Percentiles rank a stretch among this genome's conserved stretches.
Conservation (phyloP, 164 flowering plant species). For the Dillenia suffruticosa region DNA sequence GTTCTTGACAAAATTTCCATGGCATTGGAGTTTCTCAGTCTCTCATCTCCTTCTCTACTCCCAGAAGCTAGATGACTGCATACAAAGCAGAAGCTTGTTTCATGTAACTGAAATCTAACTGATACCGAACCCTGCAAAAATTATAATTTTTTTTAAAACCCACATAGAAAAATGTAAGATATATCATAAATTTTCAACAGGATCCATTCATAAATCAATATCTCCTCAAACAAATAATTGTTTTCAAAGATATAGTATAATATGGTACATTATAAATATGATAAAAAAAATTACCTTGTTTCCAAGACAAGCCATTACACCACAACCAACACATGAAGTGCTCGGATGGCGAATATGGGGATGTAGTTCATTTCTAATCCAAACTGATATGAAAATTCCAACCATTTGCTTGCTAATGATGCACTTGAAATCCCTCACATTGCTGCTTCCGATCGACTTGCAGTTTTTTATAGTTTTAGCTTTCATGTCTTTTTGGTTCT, state of each 20-base stretch:
- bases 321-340: conserved; percentile 76
- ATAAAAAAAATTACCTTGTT: conserved; percentile 47
- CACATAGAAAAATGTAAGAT: not conserved
- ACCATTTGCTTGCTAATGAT: conserved; percentile 77
- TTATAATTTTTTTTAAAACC: not conserved
- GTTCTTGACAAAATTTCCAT: conserved; percentile 52
- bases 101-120: conserved; percentile 54
- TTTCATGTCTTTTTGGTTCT: conserved; percentile 12
- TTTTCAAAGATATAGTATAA: too few species aligned
- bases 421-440: conserved; percentile 37
- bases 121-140: conserved; percentile 65
- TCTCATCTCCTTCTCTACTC: conserved; percentile 55
- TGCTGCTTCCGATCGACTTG: conserved; percentile 7
- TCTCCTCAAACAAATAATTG: too few species aligned
- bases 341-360: conserved; percentile 37
- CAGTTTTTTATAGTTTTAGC: conserved; percentile 12
- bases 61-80: conserved; percentile 79
- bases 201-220: too few species aligned
- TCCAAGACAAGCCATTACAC: conserved; percentile 76
- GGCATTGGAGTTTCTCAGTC: conserved; percentile 46
- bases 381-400: conserved; percentile 57
- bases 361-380: conserved; percentile 51
- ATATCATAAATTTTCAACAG: too few species aligned
- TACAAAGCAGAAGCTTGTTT: conserved; percentile 80
- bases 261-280: too few species aligned